Base-by-base conservation (phyloP, 2,329 filamentous ascomycete species). In the Ophiostoma sp. region DNA sequence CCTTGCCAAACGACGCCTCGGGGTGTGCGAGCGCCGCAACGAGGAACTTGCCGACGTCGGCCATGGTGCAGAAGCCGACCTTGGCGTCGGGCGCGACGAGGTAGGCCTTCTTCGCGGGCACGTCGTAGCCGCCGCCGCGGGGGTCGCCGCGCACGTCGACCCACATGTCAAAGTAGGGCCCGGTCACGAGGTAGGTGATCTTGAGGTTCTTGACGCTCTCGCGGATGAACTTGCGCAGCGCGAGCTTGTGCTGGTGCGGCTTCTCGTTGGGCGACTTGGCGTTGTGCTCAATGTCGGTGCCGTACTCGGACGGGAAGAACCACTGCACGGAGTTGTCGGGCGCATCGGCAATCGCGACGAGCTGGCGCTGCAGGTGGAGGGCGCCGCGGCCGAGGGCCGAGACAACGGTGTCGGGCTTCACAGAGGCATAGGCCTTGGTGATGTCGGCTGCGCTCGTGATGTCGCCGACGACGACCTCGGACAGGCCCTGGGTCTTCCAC, bases 281-380 rank as follows among this genome's bases (percentile, higher is more conserved):
- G 36, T 81, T 79, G 73, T 89, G 87, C 74, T 87, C 87, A 64
- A 87, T 84, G 73, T 87, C 88, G 1, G 85, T 89, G 68, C 85
- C 86, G 74, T 87, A 90, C 75, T 90, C 88, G 7, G 85, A 88
- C 0, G 88, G 87, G 71, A 89, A 84, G 78, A 91, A 89, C 79
- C 85, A 85, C 71, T 83, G 81, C 44, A 90, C 83, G 12, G 66
- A 7, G 38, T 77, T 81, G 2, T 78, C 75, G 0, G 82, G 81
- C 67, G 80, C 76, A 52, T 85, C 84, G 12, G 88, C 87, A 38
- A 88, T 78, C 60, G 79, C 78, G 66, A 91, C 82, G n/a, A 91
- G 81, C 3, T 82, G 78, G 68, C 87, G 83, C 73, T 91, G 89
- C 8, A 81, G 76, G 36, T 82, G 80, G 16, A 92, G 83, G 0